Evolutionary conservation across 768 basidiomycete genomes (phyloP).

Genomic region (Lactarius hengduanensis): DNA sequence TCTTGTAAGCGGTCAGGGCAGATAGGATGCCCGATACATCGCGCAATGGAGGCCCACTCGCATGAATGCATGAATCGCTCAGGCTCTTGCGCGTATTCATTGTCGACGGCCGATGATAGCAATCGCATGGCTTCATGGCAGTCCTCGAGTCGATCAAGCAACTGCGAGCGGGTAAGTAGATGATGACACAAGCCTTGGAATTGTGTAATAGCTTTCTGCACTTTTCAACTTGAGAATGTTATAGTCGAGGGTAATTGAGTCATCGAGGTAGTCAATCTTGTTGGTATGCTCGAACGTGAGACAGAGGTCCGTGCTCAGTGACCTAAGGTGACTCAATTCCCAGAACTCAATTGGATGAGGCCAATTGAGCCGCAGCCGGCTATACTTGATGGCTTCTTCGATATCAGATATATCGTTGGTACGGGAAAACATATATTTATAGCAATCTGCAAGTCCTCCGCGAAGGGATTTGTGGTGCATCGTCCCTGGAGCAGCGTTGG

Average conservation of each 20-base stretch:
- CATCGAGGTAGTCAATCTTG: constrained; percentile 5
- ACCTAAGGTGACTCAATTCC: background rate
- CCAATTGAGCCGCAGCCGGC: background rate
- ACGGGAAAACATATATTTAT: constrained; percentile 6
- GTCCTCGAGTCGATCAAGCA: background rate
- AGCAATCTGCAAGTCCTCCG: constrained; percentile 2
- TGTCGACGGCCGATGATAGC: background rate
- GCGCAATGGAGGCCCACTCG: constrained; percentile 10
- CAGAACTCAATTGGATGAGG: background rate
- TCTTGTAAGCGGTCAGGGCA: background rate
- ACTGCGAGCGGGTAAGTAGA: background rate
- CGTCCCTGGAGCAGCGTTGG: background rate
- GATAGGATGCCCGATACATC: background rate
- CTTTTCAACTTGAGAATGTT: background rate
- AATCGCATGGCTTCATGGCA: constrained; percentile 9
- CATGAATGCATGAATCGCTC: constrained; percentile 11
- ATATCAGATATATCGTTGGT: constrained; percentile 5
- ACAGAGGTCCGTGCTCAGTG: constrained; percentile 1
- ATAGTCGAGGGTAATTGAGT: constrained; percentile 1
- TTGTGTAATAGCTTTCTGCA: background rate
- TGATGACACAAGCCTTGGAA: background rate
- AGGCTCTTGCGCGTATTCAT: background rate
- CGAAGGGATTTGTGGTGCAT: background rate
- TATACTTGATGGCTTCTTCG: background rate
- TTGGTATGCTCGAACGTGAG: constrained; percentile 3